Evolutionary conservation across 805 yeast genomes (phyloP).

Genomic region (Candida cerambycidarum): DNA sequence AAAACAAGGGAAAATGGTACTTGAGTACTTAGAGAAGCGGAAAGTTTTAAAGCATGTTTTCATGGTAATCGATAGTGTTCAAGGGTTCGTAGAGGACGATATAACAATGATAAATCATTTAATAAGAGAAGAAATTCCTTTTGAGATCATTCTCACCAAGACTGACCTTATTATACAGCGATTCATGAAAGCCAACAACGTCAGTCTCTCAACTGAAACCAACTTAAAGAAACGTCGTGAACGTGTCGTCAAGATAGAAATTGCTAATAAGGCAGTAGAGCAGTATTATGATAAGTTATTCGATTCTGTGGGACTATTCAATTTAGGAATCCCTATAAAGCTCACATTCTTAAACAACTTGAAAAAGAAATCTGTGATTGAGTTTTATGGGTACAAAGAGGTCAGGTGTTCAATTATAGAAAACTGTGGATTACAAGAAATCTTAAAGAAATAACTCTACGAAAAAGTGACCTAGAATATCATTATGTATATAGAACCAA

Average conservation of each 20-base stretch:
- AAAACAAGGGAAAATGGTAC: conserved; percentile 68
- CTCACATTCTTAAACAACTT: conserved; percentile 56
- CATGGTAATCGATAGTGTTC: conserved; percentile 58
- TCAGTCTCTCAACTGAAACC: background rate
- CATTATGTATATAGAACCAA: conserved; percentile 2
- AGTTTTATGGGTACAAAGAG: conserved; percentile 50
- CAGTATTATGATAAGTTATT: conserved; percentile 36
- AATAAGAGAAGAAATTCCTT: conserved; percentile 56
- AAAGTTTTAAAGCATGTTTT: conserved; percentile 56
- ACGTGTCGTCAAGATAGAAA: conserved; percentile 12
- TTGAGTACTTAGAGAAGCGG: conserved; percentile 60
- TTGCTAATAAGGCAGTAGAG: conserved; percentile 26
- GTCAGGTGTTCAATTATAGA: conserved; percentile 52
- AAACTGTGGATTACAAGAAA: conserved; percentile 38
- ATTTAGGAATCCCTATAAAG: conserved; percentile 30
- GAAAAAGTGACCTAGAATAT: background rate
- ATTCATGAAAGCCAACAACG: conserved; percentile 19
- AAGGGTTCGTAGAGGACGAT: conserved; percentile 63
- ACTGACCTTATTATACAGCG: conserved; percentile 53
- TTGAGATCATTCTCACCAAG: conserved; percentile 76
- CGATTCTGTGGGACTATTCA: conserved; percentile 10
- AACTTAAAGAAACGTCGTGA: conserved; percentile 5
- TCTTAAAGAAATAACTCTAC: background rate
- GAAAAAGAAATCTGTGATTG: conserved; percentile 21
- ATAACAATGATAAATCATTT: conserved; percentile 49